Evolutionary conservation across 495 filamentous ascomycete species (phyloP).

Genomic region (Aspergillus homomorphus): DNA sequence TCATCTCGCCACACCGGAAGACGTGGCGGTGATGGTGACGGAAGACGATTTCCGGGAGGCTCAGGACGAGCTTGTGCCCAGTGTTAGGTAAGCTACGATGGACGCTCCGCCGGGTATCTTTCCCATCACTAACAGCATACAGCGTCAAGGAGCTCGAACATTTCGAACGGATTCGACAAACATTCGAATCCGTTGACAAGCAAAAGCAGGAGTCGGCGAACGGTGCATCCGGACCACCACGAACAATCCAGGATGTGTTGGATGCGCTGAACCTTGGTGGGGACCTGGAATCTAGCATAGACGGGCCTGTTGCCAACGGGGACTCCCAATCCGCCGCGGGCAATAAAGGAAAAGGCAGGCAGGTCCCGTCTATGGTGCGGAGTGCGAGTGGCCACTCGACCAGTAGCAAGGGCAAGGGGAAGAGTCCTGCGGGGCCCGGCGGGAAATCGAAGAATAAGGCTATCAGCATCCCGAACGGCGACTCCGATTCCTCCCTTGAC

Average conservation of each 20-base stretch:
- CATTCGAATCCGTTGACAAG: conserved; percentile 65
- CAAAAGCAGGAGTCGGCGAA: conserved; percentile 32
- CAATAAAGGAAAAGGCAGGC: conserved; percentile 31
- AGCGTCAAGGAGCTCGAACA: conserved; percentile 90
- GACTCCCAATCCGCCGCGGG: conserved; percentile 17
- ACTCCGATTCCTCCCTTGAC: conserved; percentile 42
- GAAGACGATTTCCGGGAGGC: conserved; percentile 84
- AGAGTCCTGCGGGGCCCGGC: conserved; percentile 21
- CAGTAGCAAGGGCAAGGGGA: conserved; percentile 40
- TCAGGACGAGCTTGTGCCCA: conserved; percentile 80
- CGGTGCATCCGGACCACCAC: conserved; percentile 16
- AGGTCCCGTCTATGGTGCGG: conserved; percentile 27
- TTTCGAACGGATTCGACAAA: conserved; percentile 77
- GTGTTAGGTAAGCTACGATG: conserved; percentile 59
- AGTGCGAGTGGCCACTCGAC: conserved; percentile 30
- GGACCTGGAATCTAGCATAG: conserved; percentile 15
- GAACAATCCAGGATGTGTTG: conserved; percentile 40
- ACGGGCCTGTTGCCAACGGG: conserved; percentile 32
- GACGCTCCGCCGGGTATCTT: not conserved
- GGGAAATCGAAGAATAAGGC: conserved; percentile 55
- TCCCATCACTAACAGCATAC: conserved; percentile 19
- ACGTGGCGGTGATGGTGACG: conserved; percentile 79
- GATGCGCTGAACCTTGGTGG: conserved; percentile 34
- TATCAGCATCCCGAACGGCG: conserved; percentile 16
- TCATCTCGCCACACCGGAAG: conserved; percentile 76